Base-by-base conservation (phyloP, 1,284 basidiomycete species). In the Xerocomus amazonicus region DNA sequence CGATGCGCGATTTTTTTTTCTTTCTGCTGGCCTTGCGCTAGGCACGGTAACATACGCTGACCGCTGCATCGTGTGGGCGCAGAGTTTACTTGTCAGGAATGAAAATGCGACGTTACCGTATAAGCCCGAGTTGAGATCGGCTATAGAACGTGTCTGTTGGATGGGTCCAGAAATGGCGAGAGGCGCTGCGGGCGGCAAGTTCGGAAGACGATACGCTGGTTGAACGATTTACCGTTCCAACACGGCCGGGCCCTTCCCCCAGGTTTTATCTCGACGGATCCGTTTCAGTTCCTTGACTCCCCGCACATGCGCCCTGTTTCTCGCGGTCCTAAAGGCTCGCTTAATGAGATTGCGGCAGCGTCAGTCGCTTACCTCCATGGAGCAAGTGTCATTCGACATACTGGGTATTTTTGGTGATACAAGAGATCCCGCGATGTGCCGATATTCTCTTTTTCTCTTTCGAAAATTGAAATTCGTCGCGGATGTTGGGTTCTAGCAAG, bases 271-370 rank as follows among this genome's bases (percentile, higher is more conserved):
- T 23, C 19, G 19, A 23, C 19, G 13, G 26, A 40, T 19, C 14
- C 6, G 52, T 39, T 50, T 29, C 35, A 27, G 23, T 34, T 32
- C 6, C 9, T 29, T 52, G 37, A 23, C 38, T 40, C 29, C 23
- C 37, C 37, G 47, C 33, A 23, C 39, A 9, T 39, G 41, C 48
- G 39, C 34, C 23, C 47, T n/a, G 33, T 34, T 47, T 39, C 47
- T 19, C 38, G 31, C 48, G 46, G 56, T 42, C 37, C 46, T 49
- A 38, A 50, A 29, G 13, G 38, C n/a, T 39, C 13, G 34, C 38
- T 35, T 35, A 39, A 46, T 55, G 39, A 50, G 33, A 45, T 9
- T 23, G 44, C 29, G 17, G 23, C 17, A 4, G 28, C 31, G 27
- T 10, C 42, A 33, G 33, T 36, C 6, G 28, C 26, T 10, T 39